Percentiles rank a stretch among this genome's conserved stretches.
phyloP scores from a whole-genome alignment of 192 early-diverging fungal genomes.

The Dissophora globulifera region DNA sequence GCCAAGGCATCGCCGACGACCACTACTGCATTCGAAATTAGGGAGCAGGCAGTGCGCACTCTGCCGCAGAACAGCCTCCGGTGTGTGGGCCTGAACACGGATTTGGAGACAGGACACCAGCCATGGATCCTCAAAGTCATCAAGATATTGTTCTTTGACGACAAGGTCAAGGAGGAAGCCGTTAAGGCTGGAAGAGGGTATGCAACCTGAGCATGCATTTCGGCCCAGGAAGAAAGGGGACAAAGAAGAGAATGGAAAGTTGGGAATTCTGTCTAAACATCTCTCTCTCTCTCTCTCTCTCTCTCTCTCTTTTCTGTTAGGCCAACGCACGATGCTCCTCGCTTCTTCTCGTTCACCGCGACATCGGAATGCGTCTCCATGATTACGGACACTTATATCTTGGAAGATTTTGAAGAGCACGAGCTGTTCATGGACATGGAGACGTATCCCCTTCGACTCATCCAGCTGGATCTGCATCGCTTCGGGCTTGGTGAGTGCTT shows the following conservation, averaged over 20 bases:
- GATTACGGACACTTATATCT: constrained; percentile 68
- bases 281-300: no score
- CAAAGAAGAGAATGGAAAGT: no score
- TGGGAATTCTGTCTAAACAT: no score
- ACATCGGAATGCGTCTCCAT: constrained; percentile 74
- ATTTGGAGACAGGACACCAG: constrained; percentile 57
- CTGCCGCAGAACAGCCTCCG: constrained; percentile 63
- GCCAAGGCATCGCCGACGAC: constrained; percentile 36
- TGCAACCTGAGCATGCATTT: no score
- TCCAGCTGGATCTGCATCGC: constrained; percentile 72
- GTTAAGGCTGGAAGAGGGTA: constrained; percentile 22
- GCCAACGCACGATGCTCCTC: constrained; percentile 38
- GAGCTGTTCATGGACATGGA: constrained; percentile 60
- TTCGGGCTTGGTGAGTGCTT: constrained; percentile 57
- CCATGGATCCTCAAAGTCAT: constrained; percentile 65
- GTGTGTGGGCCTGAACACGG: constrained; percentile 71
- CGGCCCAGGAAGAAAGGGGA: no score
- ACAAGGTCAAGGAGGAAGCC: constrained; percentile 54
- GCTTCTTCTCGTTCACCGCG: constrained; percentile 79
- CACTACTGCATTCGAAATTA: constrained; percentile 34
- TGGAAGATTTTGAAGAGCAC: constrained; percentile 62
- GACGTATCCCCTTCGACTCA: constrained; percentile 62
- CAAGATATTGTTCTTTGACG: constrained; percentile 72
- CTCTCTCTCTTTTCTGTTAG: constrained; percentile 1
- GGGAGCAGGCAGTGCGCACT: constrained; percentile 44